Percentiles rank a stretch among this genome's conserved stretches.
phyloP scores from a whole-genome alignment of 192 early-diverging fungal species.

The Spizellomyces sp. region DNA sequence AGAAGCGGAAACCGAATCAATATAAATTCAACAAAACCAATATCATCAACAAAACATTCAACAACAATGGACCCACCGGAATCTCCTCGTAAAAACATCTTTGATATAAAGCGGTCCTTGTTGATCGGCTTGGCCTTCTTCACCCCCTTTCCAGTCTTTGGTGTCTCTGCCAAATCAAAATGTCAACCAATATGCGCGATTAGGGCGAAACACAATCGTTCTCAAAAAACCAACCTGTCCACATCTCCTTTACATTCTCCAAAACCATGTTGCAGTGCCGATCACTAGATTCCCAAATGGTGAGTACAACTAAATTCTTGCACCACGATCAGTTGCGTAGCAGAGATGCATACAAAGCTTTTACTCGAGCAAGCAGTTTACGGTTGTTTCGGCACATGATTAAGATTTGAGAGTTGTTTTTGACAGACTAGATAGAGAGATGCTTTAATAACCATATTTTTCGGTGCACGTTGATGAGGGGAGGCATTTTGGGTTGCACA shows the following conservation, averaged over 20 bases:
- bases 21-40: neutral
- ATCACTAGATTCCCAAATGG: conserved; percentile 54
- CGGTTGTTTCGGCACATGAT: conserved; percentile 97
- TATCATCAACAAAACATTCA: conserved; percentile 3
- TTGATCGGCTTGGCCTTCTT: conserved; percentile 96
- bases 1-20: neutral
- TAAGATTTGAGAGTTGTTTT: conserved; percentile 95
- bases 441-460: neutral
- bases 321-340: neutral
- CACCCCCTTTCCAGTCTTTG: conserved; percentile 83
- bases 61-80: conserved; percentile 62
- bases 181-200: conserved; percentile 26
- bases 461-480: too few relatives aligned
- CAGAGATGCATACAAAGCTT: conserved; percentile 74
- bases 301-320: neutral
- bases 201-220: too few relatives aligned
- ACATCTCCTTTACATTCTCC: conserved; percentile 93
- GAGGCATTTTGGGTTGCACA: neutral
- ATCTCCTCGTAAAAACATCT: conserved; percentile 98
- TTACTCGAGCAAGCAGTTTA: conserved; percentile 95
- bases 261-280: conserved; percentile 99
- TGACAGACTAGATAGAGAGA: conserved; percentile 69
- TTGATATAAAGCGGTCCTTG: conserved; percentile 98
- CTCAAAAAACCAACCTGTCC: neutral
- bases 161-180: conserved; percentile 91